Evolutionary conservation across 768 basidiomycete species (phyloP).

Genomic region (Termitomyces eurrhizus): DNA sequence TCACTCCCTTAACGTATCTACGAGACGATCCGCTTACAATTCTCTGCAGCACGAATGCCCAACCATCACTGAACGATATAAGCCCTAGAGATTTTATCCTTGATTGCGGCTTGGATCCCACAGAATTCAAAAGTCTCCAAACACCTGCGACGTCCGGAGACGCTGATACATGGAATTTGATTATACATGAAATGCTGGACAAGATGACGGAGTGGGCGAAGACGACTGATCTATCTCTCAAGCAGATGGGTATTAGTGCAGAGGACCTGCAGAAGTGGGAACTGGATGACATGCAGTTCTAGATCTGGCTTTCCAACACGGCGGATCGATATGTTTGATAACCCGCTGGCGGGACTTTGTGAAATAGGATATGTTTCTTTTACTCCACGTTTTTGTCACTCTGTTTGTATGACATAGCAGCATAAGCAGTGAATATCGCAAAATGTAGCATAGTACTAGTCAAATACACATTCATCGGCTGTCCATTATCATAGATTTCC

Average conservation of each 20-base stretch:
- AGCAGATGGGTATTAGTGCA: not conserved
- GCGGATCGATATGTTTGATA: not conserved
- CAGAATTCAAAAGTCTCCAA: conserved; percentile 3
- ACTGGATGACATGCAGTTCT: not conserved
- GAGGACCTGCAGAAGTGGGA: not conserved
- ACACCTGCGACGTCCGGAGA: not conserved
- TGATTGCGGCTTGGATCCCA: conserved; percentile 2
- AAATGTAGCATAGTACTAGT: not conserved
- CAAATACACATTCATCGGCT: not conserved
- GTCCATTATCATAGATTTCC: not conserved
- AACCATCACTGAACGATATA: not conserved
- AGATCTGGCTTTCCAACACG: not conserved
- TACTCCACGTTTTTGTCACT: not conserved
- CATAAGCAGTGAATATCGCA: not conserved
- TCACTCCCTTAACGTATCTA: not conserved
- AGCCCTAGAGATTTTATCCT: conserved; percentile 2
- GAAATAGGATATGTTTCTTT: not conserved
- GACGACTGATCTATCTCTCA: not conserved
- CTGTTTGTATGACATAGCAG: not conserved
- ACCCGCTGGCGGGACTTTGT: not conserved
- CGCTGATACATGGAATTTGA: not conserved
- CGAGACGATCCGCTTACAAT: not conserved
- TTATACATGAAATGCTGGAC: conserved; percentile 6
- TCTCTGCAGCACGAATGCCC: not conserved
- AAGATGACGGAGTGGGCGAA: conserved; percentile 8